A percentile compares a stretch with the other conserved stretches of the same genome.
Evolutionary conservation across 2,329 filamentous ascomycete species (phyloP).

Genomic region (Trichoderma guizhouense): DNA sequence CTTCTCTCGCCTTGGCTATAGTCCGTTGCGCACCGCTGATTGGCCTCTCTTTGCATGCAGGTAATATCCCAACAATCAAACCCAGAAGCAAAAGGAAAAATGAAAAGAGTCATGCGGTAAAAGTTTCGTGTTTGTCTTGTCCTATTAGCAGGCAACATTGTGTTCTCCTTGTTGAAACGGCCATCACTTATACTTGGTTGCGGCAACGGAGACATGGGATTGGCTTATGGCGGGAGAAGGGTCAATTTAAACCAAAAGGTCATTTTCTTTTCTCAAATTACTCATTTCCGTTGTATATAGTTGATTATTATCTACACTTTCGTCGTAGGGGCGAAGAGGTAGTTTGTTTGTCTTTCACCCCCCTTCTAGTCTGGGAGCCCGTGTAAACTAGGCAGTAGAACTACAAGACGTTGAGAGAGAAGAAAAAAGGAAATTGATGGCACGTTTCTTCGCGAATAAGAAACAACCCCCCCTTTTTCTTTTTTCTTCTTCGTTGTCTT

Average conservation of each 20-base stretch:
- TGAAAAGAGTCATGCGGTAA: not conserved
- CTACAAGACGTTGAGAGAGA: not conserved
- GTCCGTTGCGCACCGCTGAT: not conserved
- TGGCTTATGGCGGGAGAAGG: not conserved
- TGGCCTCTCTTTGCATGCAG: not conserved
- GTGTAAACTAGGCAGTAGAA: not conserved
- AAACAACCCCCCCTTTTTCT: not conserved
- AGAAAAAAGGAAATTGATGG: not conserved
- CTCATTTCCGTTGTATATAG: not conserved
- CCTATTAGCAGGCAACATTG: not conserved
- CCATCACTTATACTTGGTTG: not conserved
- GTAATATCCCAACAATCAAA: not conserved
- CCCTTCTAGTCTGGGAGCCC: not conserved
- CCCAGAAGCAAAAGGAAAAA: not conserved
- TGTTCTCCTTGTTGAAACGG: not conserved
- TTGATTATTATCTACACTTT: conserved; percentile 4
- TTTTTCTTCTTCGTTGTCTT: not conserved
- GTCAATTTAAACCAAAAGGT: not conserved
- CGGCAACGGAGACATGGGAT: not conserved
- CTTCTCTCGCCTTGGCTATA: not conserved
- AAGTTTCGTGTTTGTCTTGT: not conserved
- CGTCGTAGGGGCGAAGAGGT: not conserved
- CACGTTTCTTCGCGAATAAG: not conserved
- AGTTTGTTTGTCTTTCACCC: not conserved
- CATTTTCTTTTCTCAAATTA: not conserved